Percentiles rank a stretch among this genome's conserved stretches.
Conservation (phyloP, 176 grass and related monocot species). For the Stipa capillata region DNA sequence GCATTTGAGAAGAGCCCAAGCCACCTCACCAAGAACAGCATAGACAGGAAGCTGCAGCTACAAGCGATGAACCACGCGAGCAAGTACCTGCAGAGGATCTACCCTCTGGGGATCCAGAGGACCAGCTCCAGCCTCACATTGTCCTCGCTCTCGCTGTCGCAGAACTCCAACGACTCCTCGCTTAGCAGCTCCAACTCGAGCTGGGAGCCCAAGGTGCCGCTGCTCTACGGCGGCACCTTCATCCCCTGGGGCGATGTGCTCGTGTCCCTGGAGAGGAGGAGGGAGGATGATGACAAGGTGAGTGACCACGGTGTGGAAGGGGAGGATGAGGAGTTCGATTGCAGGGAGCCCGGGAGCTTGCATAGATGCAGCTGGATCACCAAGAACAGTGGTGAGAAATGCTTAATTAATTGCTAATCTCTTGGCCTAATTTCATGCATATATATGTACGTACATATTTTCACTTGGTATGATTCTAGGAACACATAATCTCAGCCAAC, state of each 20-base stretch:
- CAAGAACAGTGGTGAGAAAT: conserved; percentile 69
- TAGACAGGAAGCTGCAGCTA: conserved; percentile 46
- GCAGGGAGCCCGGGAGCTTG: conserved; percentile 43
- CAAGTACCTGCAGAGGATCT: conserved; percentile 58
- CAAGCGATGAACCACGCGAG: conserved; percentile 45
- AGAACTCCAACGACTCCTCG: conserved; percentile 95
- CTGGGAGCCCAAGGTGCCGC: conserved; percentile 84
- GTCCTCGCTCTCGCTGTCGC: conserved; percentile 89
- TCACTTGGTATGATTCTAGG: neutral
- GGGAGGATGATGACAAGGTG: conserved; percentile 39
- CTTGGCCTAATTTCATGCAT: neutral
- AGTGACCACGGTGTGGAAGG: conserved; percentile 35
- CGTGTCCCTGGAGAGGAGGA: conserved; percentile 36
- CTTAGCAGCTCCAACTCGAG: conserved; percentile 80
- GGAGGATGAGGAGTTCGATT: conserved; percentile 32
- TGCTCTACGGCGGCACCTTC: conserved; percentile 59
- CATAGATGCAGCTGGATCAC: conserved; percentile 97
- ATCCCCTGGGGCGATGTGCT: conserved; percentile 39
- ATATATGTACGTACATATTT: too few species aligned
- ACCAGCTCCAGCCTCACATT: conserved; percentile 73
- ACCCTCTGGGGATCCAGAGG: conserved; percentile 71
- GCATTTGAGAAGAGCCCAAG: conserved; percentile 49
- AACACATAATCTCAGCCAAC: neutral
- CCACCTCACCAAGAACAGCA: conserved; percentile 22
- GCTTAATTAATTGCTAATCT: neutral